Evolutionary conservation across 768 basidiomycete genomes (phyloP), one percentile per base, ranked within the genome.

Genomic region (Phanerochaete sordida): DNA sequence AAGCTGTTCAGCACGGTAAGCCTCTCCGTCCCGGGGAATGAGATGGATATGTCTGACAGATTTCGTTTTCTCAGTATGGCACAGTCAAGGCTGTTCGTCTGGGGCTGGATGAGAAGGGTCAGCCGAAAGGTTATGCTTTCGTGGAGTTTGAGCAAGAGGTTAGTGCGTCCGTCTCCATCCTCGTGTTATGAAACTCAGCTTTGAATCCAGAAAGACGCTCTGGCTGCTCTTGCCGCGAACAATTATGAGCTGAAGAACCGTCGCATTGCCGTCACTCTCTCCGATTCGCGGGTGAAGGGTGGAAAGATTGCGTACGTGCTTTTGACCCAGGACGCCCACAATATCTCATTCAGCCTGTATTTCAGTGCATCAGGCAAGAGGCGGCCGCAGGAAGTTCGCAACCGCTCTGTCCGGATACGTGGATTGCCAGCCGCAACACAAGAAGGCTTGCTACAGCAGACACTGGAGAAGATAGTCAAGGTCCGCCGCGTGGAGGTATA

Each of bases 361-460:
- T 59, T 43, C 30, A 54, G 53, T 12, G 35, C 53, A 24, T 44
- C 43, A n/a, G 35, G 44, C 26, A 26, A 31, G 15, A 21, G 81
- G 46, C 75, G 76, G 63, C 71, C 75, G 44, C 81, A 79, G 13
- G 91, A 89, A 57, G 72, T 77, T 6, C 82, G 82, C 49, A 85
- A 77, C 62, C 85, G 93, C 19, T 91, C 90, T 21, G 79, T 98
- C 8, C 85, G 90, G 9, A 75, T 98, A 54, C 83, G 79, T 23
- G 87, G 87, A 53, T 79, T 99, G 23, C 92, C 93, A 0, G 68
- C 82, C 2, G 83, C 77, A 11, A 86, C 92, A 4, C 92, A 97
- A 69, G 97, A 98, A 69, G 96, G 91, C 1, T 76, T 98, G 1
- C 73, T 99, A 26, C 96, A 99, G 66, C 97, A 98, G 76, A 76